Base-by-base conservation (phyloP, 306 rosid genomes). In the Ziziphus jujuba region DNA sequence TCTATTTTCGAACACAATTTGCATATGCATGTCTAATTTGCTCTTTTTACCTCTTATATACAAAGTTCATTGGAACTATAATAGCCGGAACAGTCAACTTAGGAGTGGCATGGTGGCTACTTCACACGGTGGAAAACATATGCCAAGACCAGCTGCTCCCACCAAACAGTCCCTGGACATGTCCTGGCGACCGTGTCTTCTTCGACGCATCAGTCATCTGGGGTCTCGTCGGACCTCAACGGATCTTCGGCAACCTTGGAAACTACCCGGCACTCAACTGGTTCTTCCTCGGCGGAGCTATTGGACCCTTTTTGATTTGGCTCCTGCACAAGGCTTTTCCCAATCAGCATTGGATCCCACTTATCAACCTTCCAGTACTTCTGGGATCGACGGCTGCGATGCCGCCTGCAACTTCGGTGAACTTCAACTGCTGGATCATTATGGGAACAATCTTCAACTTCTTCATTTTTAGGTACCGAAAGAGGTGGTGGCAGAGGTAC, bases 401-500 rank as follows among this genome's bases (percentile, higher is more conserved):
- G 84, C 84, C 80, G 11, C 80, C 80, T 1, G 80, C 77, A n/a
- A 75, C 77, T 4, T 10, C 80, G 15, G 77, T 36, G 17, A 74
- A 79, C 66, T 74, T 47, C 71, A 74, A 75, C 25, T 79, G 80
- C 67, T 79, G 79, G 77, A 66, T 80, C 5, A 5, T 62, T 14
- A 47, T 50, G 13, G 84, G 80, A 20, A 56, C 50, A 0, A 7
- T 75, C 13, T 79, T 79, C 67, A 66, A 71, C n/a, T 70, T 52
- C 80, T 79, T 53, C 54, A 59, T 79, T 19, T 79, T 74, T 48
- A 56, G 74, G 7, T 53, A 75, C 56, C 57, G 74, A 28, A 79
- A 71, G 72, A 35, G 20, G 11, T 75, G 84, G 80, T 79, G 80
- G 84, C 77, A 61, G 70, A 65, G 79, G 63, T 71, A 79, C 65